Base-by-base conservation (phyloP, 2,329 filamentous ascomycete species). In the Trichoderma sp. region DNA sequence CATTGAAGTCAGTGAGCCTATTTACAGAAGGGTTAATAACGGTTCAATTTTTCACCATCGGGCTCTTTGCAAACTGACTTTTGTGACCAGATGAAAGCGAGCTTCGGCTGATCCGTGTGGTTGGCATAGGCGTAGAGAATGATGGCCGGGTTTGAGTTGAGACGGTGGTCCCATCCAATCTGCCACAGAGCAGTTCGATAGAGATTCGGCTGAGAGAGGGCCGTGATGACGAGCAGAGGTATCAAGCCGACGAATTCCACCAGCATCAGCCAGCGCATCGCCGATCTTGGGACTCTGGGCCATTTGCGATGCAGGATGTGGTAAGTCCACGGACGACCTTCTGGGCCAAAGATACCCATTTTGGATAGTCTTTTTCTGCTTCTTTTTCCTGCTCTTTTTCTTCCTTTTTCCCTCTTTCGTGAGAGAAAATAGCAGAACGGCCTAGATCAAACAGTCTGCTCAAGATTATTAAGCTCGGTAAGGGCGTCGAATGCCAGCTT, bases 51-150 rank as follows among this genome's bases (percentile, higher is more conserved):
- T 16, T 65, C 13, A 5, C 7, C 2, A n/a, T 31, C 19, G 35
- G 16, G 19, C 19, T 47, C 47, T 35, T 16, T 40, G 57, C 59
- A 52, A 43, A 87, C 91, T 82, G 79, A 94, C 92, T 86, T 87
- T 76, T 84, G 81, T 70, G 90, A 91, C 92, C 92, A 95, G 16
- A 94, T 86, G 66, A 94, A 81, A 1, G 92, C 91, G 11, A 88
- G 82, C 40, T 83, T 83, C 0, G 89, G 88, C 16, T 89, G 80
- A 0, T 89, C 84, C 66, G 83, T 80, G 76, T 92, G 86, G 76
- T 94, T 94, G 63, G 91, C 91, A 75, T 91, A 90, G 40, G 90
- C 89, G 78, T 92, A 94, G 40, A 93, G 79, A 21, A 92, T 82
- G 75, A 90, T 86, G 71, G 82, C 85, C 16, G 92, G 91, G 73